phyloP scores from a whole-genome alignment of 75 land plant species.

The Sequoiadendron giganteum region DNA sequence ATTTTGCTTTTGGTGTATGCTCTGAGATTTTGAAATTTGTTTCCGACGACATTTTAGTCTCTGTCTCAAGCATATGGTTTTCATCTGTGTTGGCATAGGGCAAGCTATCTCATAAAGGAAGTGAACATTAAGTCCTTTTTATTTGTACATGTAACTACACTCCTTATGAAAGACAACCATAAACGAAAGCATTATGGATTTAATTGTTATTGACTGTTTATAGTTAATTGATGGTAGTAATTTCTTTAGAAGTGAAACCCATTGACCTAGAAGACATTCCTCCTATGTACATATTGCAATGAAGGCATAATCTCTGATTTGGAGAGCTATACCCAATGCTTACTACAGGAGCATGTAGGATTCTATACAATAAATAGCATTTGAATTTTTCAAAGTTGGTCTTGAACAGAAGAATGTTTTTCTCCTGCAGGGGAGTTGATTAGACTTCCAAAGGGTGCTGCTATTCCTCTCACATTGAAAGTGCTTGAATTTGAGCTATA shows the following conservation, averaged over 20 bases:
- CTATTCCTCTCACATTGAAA: constrained; percentile 70
- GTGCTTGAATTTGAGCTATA: constrained; percentile 78
- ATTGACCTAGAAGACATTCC: background rate
- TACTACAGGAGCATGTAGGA: too few relatives aligned
- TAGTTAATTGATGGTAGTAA: background rate
- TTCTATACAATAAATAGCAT: background rate
- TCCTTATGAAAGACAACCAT: too few relatives aligned
- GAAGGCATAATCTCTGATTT: too few relatives aligned
- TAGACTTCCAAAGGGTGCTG: constrained; percentile 42
- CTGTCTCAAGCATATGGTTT: background rate
- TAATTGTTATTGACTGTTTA: too few relatives aligned
- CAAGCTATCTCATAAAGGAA: too few relatives aligned
- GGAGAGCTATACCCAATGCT: too few relatives aligned
- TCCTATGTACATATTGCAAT: too few relatives aligned
- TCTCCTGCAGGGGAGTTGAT: constrained; percentile 41
- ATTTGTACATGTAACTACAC: background rate
- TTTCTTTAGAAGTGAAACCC: background rate
- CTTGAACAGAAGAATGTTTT: background rate
- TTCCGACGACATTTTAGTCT: background rate
- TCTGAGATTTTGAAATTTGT: background rate
- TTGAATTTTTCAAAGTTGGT: background rate
- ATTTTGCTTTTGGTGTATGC: background rate
- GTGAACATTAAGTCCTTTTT: too few relatives aligned
- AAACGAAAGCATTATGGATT: too few relatives aligned
- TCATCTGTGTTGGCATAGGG: too few relatives aligned